Percentiles rank a stretch among this genome's conserved stretches.
Conservation (phyloP, 2,329 filamentous ascomycete genomes). For the Ophiocordyceps australis region DNA sequence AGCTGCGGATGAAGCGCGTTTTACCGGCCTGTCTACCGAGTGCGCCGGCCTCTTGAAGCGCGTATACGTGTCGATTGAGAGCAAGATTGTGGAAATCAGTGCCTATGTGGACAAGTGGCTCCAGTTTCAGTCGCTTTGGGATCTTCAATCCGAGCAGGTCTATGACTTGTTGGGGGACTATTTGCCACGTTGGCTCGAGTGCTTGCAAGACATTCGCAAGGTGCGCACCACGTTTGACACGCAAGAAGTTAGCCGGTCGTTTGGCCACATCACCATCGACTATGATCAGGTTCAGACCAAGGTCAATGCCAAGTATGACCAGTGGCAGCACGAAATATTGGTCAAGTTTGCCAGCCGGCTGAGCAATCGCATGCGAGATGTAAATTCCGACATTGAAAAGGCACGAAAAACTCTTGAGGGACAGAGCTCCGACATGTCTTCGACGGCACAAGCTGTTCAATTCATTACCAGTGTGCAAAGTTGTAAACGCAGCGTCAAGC, state of each 20-base stretch:
- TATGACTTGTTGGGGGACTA: constrained; percentile 86
- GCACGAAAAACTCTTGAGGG: constrained; percentile 79
- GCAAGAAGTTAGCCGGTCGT: constrained; percentile 79
- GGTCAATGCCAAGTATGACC: constrained; percentile 97
- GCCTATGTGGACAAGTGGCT: constrained; percentile 94
- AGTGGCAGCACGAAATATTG: constrained; percentile 97
- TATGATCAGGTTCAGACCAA: constrained; percentile 98
- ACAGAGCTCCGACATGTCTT: constrained; percentile 83
- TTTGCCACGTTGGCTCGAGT: constrained; percentile 79
- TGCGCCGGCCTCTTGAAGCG: constrained; percentile 64
- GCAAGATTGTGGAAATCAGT: constrained; percentile 62
- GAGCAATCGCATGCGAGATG: constrained; percentile 77
- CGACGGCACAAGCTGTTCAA: constrained; percentile 89
- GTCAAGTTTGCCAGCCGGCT: constrained; percentile 83
- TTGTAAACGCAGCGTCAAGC: constrained; percentile 82
- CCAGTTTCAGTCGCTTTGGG: constrained; percentile 96
- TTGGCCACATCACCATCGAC: constrained; percentile 88
- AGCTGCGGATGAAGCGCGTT: constrained; percentile 49
- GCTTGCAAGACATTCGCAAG: constrained; percentile 93
- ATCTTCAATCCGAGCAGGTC: constrained; percentile 88
- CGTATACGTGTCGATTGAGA: constrained; percentile 71
- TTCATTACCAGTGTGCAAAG: constrained; percentile 98
- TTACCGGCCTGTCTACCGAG: constrained; percentile 67
- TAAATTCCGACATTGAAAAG: constrained; percentile 81
- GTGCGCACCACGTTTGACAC: constrained; percentile 94